A percentile compares a stretch with the other conserved stretches of the same genome.
phyloP scores from a whole-genome alignment of 305 asterid genomes.

The Coffea humblotiana region DNA sequence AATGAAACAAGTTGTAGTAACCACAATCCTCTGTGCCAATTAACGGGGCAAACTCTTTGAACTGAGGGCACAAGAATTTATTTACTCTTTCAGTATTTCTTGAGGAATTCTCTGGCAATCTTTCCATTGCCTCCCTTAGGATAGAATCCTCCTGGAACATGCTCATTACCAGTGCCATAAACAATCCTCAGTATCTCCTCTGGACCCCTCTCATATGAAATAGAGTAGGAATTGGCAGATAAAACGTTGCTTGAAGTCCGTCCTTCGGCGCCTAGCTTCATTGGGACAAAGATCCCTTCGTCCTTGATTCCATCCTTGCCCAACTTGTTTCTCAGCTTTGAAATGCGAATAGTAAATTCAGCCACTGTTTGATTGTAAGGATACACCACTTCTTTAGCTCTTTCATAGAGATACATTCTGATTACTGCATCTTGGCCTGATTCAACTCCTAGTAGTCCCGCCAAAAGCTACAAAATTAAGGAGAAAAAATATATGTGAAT shows the following conservation, averaged over 20 bases:
- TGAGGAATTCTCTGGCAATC: conserved; percentile 24
- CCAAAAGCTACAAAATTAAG: conserved; percentile 29
- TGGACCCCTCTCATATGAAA: not conserved
- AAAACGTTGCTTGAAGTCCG: conserved; percentile 19
- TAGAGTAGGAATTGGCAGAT: not conserved
- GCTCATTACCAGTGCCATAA: not conserved
- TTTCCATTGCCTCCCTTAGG: conserved; percentile 21
- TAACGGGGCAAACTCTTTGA: not conserved
- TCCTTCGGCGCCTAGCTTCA: not conserved
- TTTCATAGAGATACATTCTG: conserved; percentile 30
- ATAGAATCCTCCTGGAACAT: not conserved
- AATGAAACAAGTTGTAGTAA: too few relatives aligned
- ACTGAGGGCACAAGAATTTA: not conserved
- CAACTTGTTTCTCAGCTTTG: conserved; percentile 31
- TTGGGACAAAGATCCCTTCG: conserved; percentile 21
- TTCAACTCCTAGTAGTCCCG: conserved; percentile 44
- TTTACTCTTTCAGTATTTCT: not conserved
- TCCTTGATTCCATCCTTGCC: conserved; percentile 37
- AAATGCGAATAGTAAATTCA: conserved; percentile 35
- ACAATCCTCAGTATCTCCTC: not conserved
- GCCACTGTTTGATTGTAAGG: conserved; percentile 38
- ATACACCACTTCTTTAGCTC: conserved; percentile 17
- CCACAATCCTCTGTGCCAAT: not conserved
- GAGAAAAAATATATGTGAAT: not conserved
- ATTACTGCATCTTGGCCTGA: conserved; percentile 48